Evolutionary conservation across 345 rosid genomes (phyloP).

Genomic region (Syzygium aqueum): DNA sequence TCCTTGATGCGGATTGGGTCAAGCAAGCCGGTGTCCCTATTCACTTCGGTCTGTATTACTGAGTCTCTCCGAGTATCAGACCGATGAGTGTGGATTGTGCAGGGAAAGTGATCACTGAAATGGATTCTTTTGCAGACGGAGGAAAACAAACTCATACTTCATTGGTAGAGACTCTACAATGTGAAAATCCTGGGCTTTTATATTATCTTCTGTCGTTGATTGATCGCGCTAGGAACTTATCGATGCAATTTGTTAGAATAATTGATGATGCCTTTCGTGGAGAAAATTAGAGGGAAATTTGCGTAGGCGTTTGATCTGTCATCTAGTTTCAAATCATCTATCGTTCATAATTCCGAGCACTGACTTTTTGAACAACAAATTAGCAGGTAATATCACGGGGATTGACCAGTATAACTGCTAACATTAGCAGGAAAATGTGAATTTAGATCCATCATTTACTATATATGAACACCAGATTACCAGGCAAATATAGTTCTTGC

Average conservation of each 20-base stretch:
- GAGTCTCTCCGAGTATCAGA: background rate
- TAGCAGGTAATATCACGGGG: background rate
- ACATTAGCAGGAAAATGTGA: background rate
- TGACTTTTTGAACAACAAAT: background rate
- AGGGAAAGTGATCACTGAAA: background rate
- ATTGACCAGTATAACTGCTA: background rate
- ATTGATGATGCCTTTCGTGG: background rate
- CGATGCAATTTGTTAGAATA: background rate
- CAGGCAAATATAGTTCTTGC: background rate
- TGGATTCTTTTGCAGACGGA: background rate
- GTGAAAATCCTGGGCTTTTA: background rate
- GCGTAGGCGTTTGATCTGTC: background rate
- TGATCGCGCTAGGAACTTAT: background rate
- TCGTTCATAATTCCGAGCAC: background rate
- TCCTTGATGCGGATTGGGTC: slow-evolving; percentile 59
- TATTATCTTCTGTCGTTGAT: background rate
- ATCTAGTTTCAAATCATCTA: background rate
- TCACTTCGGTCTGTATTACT: slow-evolving; percentile 20
- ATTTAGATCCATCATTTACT: too few species aligned
- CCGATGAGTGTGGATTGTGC: background rate
- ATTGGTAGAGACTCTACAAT: background rate
- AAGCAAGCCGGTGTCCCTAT: slow-evolving; percentile 20
- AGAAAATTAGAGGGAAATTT: background rate
- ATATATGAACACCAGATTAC: too few species aligned
- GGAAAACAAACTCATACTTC: background rate